Evolutionary conservation across 176 grass and related monocot genomes (phyloP).

Genomic region (Musa acuminata): DNA sequence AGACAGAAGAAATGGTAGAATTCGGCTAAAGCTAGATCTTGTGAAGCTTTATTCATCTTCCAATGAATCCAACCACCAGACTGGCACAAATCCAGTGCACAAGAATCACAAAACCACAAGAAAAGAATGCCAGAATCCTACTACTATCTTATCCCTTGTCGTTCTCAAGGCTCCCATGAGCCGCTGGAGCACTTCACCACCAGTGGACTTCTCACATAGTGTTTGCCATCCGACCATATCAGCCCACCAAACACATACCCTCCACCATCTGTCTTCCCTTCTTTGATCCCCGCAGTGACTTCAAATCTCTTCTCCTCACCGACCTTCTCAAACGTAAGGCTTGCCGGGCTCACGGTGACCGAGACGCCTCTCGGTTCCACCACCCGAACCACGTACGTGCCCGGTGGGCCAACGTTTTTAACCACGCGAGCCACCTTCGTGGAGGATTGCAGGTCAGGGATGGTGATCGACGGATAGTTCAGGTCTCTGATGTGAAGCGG

Average conservation of each 20-base stretch:
- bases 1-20: no score
- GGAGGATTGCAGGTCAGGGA: neutral
- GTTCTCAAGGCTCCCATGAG: neutral
- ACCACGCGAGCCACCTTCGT: neutral
- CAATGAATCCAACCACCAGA: neutral
- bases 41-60: neutral
- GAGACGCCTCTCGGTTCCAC: neutral
- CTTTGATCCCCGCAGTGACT: neutral
- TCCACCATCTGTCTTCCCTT: neutral
- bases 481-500: neutral
- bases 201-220: constrained; percentile 5
- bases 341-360: neutral
- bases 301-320: constrained; percentile 1
- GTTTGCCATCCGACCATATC: constrained; percentile 12
- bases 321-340: neutral
- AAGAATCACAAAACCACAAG: neutral
- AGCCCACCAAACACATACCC: constrained; percentile 8
- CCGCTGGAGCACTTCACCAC: neutral
- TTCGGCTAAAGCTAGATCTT: neutral
- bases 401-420: constrained; percentile 12
- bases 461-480: constrained; percentile 16
- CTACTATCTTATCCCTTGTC: neutral
- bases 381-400: neutral
- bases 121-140: neutral
- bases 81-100: neutral